Base-by-base conservation (phyloP, 192 early-diverging fungal genomes). In the Backusella morwellensis region DNA sequence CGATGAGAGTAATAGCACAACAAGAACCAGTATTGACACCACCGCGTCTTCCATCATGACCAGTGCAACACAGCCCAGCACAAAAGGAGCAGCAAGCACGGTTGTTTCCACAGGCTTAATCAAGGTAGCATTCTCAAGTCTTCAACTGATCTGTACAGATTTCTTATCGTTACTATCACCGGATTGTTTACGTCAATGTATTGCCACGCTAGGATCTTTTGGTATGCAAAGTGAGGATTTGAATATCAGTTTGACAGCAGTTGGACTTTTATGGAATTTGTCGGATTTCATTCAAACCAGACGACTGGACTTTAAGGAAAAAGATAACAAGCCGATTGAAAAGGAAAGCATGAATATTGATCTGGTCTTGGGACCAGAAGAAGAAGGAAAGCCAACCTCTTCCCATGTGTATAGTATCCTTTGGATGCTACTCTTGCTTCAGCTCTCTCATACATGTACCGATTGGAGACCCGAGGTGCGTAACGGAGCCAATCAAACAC, bases 111-210 rank as follows among this genome's bases (percentile, higher is more conserved):
- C 77, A 19, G 87, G 87, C 1, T 77, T 88, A 8, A 91, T 97
- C 75, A 88, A 94, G 11, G 84, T 93, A 59, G 96, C 94, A 11
- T 99, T 99, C 75, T 92, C 96, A 5, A 97, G 93, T 54, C 73
- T 99, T 70, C 97, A 99, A 78, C 82, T 99, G 17, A 94, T 99
- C 32, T 98, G 97, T 81, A 94, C 94, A 1, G 98, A 99, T 79
- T 98, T 98, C 75, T 75, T 99, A 52, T 88, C 94, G 7, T 86
- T 93, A 6, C 80, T 98, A 77, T 85, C 86, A 17, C 93, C 97
- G 3, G 82, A 83, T 8, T 90, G 93, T 56, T 78, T 99, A 52
- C 88, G 90, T 17, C 88, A 91, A 42, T 96, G 95, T 75, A 95
- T 98, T 71, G 88, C 93, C 67, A 91, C 93, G 0, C 75, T 98